Evolutionary conservation across 371 early-diverging fungal species (phyloP), one percentile per base, ranked within the genome.

Genomic region (Syncephalastrum sp.): DNA sequence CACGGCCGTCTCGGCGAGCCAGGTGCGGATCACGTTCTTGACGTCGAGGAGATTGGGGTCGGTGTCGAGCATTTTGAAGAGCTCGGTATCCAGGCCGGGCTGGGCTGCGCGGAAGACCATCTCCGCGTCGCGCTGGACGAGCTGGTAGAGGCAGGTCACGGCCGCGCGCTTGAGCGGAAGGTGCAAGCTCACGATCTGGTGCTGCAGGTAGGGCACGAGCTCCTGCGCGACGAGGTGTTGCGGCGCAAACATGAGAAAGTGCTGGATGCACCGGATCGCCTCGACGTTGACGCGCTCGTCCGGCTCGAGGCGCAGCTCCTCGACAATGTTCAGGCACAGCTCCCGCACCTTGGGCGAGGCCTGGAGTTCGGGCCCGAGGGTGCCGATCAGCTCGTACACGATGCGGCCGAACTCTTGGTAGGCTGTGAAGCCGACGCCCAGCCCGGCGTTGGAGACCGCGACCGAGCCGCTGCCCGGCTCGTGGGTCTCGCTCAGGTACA

Each of bases 341-440:
- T 91, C 90, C n/a, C 92, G 80, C 0, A 89, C 74, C 49, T 85
- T 86, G 4, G 81, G 64, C 12, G 87, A 88, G 4, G 80, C 74
- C 52, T 91, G 88, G 17, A 98, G 74, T 59, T 96, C 97, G 0
- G 98, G 98, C 0, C 98, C 98, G 12, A 96, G 64, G 0, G 92
- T 92, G 6, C 93, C 92, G 54, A 97, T 81, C 46, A 97, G 67
- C 4, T 94, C 93, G 57, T 92, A 87, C 46, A 97, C 81, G 27
- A 97, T 89, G 19, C 86, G 87, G 0, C 95, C 98, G 62, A 97
- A 79, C 49, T 88, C 84, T 45, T 91, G 91, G 60, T 85, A 84
- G 13, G 81, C 77, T 1, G 82, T 79, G 17, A 83, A 75, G 3
- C 84, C 83, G 15, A 80, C 79, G 5, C 70, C 70, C 79, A 84